These are phyloP conservation scores for Artomyces pyxidatus DNA, from an alignment of 768 basidiomycete genomes.

Conservation along the genomic window DNA sequence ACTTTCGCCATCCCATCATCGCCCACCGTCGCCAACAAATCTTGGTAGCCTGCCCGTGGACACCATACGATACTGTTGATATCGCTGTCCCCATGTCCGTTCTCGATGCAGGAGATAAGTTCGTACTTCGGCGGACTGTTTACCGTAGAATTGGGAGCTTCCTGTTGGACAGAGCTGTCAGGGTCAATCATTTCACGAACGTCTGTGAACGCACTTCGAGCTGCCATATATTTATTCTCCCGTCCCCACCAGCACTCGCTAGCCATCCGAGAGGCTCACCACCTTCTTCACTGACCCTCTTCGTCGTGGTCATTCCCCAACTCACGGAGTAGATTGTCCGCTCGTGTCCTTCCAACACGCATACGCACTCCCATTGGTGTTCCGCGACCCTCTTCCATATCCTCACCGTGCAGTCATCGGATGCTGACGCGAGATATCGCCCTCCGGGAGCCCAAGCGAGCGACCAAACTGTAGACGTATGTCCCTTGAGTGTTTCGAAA, in stretches of 20 bases:
- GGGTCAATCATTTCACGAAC: not conserved
- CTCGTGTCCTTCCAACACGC: constrained; percentile 56
- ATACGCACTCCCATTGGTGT: constrained; percentile 55
- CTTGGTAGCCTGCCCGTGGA: constrained; percentile 50
- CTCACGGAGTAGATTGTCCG: constrained; percentile 75
- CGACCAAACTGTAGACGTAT: constrained; percentile 88
- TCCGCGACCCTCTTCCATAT: constrained; percentile 71
- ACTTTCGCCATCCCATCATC: constrained; percentile 80
- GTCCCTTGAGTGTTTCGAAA: constrained; percentile 73
- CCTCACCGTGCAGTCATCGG: constrained; percentile 76
- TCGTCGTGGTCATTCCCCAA: constrained; percentile 44
- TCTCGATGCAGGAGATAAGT: constrained; percentile 47
- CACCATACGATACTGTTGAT: constrained; percentile 86
- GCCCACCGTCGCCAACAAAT: constrained; percentile 72
- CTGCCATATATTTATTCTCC: constrained; percentile 74
- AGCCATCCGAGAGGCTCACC: constrained; percentile 60
- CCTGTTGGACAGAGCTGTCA: not conserved
- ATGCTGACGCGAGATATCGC: constrained; percentile 76
- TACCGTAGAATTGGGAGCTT: constrained; percentile 1
- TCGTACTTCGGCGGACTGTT: constrained; percentile 17
- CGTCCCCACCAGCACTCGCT: constrained; percentile 83
- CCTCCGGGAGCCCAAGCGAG: constrained; percentile 74
- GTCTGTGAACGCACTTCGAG: constrained; percentile 38
- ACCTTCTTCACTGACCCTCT: constrained; percentile 19
- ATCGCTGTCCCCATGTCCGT: constrained; percentile 79